These are phyloP conservation scores for Quercus gilva DNA, from an alignment of 306 rosid species.

Conservation along the genomic window DNA sequence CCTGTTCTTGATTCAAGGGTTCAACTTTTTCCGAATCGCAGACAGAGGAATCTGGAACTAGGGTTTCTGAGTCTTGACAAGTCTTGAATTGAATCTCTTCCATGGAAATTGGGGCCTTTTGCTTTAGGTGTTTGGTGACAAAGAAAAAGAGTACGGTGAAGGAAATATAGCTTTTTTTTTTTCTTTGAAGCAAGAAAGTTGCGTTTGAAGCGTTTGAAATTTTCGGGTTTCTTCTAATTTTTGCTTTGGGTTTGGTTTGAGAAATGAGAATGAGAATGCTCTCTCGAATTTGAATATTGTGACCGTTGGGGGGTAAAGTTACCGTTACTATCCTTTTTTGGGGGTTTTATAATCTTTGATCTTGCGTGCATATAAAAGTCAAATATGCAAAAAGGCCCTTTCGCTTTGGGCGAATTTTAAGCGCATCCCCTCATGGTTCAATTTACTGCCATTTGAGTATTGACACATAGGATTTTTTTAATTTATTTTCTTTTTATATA, in stretches of 20 bases:
- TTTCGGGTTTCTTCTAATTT: not conserved
- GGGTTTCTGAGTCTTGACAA: slow-evolving; percentile 40
- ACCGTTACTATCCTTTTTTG: not conserved
- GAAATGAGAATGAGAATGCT: not conserved
- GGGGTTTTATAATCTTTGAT: too few species aligned
- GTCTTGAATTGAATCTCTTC: slow-evolving; percentile 33
- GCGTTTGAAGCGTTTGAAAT: not conserved
- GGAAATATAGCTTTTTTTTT: not conserved
- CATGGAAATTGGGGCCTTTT: slow-evolving; percentile 25
- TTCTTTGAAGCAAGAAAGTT: slow-evolving; percentile 26
- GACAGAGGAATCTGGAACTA: slow-evolving; percentile 24
- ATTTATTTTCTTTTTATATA: too few species aligned
- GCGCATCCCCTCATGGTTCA: too few species aligned
- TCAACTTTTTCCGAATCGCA: slow-evolving; percentile 6
- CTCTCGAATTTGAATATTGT: slow-evolving; percentile 29
- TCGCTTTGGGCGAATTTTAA: too few species aligned
- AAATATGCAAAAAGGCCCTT: too few species aligned
- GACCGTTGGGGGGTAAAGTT: slow-evolving; percentile 26
- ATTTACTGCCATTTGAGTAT: too few species aligned
- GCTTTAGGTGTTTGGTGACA: slow-evolving; percentile 4
- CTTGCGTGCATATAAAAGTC: too few species aligned
- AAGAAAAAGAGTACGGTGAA: slow-evolving; percentile 4
- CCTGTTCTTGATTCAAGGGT: slow-evolving; percentile 21
- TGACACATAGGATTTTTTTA: too few species aligned
- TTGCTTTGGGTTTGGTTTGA: not conserved